Evolutionary conservation across 352 stramenopile species (phyloP), one percentile per base, ranked within the genome.

Genomic region (Phytophthora nicotianae): DNA sequence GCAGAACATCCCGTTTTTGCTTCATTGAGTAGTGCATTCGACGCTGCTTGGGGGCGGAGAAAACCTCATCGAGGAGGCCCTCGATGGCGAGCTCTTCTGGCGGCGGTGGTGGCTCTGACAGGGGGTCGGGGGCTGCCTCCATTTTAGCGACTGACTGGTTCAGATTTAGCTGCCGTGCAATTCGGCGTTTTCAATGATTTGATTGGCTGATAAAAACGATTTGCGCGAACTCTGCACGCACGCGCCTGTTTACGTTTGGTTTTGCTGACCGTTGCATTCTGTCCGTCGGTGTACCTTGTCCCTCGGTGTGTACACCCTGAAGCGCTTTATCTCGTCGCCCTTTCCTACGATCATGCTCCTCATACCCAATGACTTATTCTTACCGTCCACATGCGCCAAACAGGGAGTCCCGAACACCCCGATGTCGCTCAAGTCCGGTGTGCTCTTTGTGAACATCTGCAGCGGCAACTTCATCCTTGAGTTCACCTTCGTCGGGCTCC

Each of bases 361-460:
- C 43, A 35, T 16, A 17, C 13, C 43, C 43, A 50, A 4, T 1
- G 43, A 33, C 23, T 50, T 50, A 21, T 50, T 35, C 20, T 35
- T 32, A 19, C 5, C 43, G 9, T 50, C 23, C 9, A 19, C 9
- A 23, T 50, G 43, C 43, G 19, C 43, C 20, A 14, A 35, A 21
- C 43, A 33, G 16, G 37, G 13, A 3, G 37, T 14, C 37, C 16
- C 35, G 13, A 42, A 45, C 4, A 14, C 37, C 13, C 19, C 43
- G 10, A 50, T 50, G 43, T 50, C 43, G 21, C 20, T 35, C 14
- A 50, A 23, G 23, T 50, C 43, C 6, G 21, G 23, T 35, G 43
- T 21, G 24, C 43, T 50, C 43, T 50, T 50, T 10, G 23, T 50
- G 43, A 50, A 21, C 43, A 50, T 50, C 24, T 50, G 8, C 19